Base-by-base conservation (phyloP, 129 eudicot genomes). In the Glebionis coronaria region DNA sequence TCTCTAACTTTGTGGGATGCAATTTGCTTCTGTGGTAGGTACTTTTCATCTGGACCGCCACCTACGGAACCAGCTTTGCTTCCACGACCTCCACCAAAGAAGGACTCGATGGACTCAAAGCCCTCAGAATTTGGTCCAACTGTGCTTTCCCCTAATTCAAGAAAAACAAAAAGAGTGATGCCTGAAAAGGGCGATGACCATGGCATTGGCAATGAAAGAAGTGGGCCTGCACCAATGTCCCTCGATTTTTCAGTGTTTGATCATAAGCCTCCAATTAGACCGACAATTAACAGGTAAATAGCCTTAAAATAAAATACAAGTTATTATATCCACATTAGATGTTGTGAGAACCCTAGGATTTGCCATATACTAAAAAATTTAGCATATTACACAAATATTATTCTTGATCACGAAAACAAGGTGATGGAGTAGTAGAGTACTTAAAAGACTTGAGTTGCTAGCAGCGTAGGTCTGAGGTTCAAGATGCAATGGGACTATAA, bases 251-350 rank as follows among this genome's bases (percentile, higher is more conserved):
- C 99, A 0, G 88, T 81, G 63, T 82, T 86, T 50, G 97, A 80
- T 27, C 69, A 83, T 72, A 82, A 72, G 69, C 97, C 95, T 62
- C 91, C 95, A 18, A 61, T 69, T 78, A 88, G 99, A 71, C 99
- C 99, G 60, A 93, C 99, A 51, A 93, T 93, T 78, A 88, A 82
- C 93, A 93, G 99, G 99, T 87, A 80, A 72, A 45, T 52, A 62
- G 35, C 57, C 68, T 70, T 14, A 14, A 57, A 20, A 1, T 29
- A 47, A 61, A 28, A 23, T 12, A 44, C 12, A 20, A 2, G 12
- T 38, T 19, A 53, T 54, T 28, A 28, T 63, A 21, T 63, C 35
- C 47, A 20, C 21, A 21, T 5, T 23, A 35, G 42, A 35, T 35
- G 2, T 7, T 35, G 9, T 35, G 9, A 35, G 42, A 35, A 35